Base-by-base conservation (phyloP, 495 filamentous ascomycete species). In the Aspergillus funiculosus region DNA sequence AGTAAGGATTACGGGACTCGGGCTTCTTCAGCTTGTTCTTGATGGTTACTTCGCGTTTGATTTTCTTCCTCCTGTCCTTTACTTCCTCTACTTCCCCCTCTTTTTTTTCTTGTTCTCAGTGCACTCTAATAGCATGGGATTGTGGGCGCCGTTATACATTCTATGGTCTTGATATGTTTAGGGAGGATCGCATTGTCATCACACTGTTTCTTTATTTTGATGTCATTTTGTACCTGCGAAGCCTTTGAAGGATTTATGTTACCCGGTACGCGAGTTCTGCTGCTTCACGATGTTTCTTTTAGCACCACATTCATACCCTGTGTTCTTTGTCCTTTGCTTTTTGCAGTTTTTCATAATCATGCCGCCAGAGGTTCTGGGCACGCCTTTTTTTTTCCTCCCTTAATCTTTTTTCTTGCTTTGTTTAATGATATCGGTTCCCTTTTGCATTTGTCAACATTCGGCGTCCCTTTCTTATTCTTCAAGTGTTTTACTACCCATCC, bases 1-100 rank as follows among this genome's bases (percentile, higher is more conserved):
- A 67, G 62, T 65, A 64, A 63, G 66, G 62, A 62, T 63, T 57
- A 51, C 48, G 59, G 59, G 56, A 54, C 55, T 59, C 58, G 59
- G 41, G 48, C 44, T 61, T 62, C 50, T 53, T 46, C 46, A 39
- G 38, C 51, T 51, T 48, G 29, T 30, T 60, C 56, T 46, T 56
- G 45, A 52, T 58, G 31, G 41, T n/a, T 48, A 42, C 43, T 52
- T 43, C 19, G 42, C 43, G 47, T 46, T 27, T 15, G 35, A 42
- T 24, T 39, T 54, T 30, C 42, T 41, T 34, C 43, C 25, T 46
- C 21, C 44, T 53, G 11, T 39, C 43, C 21, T 13, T 43, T 50
- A 41, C 38, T 19, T 42, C 7, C 20, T 54, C 45, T 48, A 47
- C 37, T 43, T 32, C 40, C 32, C 32, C 22, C 43, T 45, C 43